Percentiles rank a stretch among this genome's conserved stretches.
phyloP scores from a whole-genome alignment of 2,329 filamentous ascomycete genomes.

The Neoarthrinium moseri region DNA sequence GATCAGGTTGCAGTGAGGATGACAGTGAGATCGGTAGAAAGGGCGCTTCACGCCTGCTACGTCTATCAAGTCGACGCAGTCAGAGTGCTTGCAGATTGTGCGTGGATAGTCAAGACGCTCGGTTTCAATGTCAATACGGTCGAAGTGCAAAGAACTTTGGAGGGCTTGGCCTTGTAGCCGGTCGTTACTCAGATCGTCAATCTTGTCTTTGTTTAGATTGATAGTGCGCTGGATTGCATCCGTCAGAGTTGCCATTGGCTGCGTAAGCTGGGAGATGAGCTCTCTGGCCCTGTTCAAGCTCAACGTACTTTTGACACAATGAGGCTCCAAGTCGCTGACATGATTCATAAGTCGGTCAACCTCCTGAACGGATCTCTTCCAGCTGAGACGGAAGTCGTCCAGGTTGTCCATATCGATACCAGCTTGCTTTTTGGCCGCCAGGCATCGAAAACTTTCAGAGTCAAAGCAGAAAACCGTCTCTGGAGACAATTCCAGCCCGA shows the following conservation, averaged over 20 bases:
- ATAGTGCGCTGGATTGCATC: constrained; percentile 31
- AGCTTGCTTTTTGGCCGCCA: constrained; percentile 35
- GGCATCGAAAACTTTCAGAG: constrained; percentile 40
- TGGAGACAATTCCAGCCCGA: constrained; percentile 26
- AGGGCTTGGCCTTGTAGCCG: constrained; percentile 24
- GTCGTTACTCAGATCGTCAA: constrained; percentile 22
- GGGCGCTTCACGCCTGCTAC: constrained; percentile 19
- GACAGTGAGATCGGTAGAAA: constrained; percentile 30
- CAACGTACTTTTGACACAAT: constrained; percentile 34
- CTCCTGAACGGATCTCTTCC: constrained; percentile 33
- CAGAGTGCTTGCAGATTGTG: constrained; percentile 29
- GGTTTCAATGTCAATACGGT: too few species aligned
- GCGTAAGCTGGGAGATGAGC: constrained; percentile 32
- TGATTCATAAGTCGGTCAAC: constrained; percentile 28
- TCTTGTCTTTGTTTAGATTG: constrained; percentile 25
- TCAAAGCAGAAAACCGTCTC: constrained; percentile 39
- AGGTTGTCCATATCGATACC: constrained; percentile 25
- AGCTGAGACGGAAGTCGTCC: constrained; percentile 33
- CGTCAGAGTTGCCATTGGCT: constrained; percentile 35
- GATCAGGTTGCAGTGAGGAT: constrained; percentile 26
- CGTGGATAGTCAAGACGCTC: constrained; percentile 24
- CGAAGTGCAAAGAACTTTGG: too few species aligned
- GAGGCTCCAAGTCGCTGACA: constrained; percentile 26
- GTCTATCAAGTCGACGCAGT: constrained; percentile 25
- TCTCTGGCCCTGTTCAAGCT: constrained; percentile 36